Evolutionary conservation across 257 asterid genomes (phyloP), one percentile per base, ranked within the genome.

Genomic region (Lantana camara): DNA sequence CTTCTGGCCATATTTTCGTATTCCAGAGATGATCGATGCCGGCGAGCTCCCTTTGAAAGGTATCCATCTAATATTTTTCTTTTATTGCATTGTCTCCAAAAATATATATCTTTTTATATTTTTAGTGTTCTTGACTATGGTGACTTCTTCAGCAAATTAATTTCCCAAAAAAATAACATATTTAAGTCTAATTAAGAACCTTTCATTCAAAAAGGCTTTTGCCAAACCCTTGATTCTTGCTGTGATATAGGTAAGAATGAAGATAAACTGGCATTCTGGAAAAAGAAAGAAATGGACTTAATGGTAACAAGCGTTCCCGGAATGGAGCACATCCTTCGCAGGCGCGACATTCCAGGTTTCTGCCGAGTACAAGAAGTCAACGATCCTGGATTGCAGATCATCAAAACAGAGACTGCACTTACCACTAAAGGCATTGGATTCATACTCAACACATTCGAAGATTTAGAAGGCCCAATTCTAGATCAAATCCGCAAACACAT

Each of bases 381-480:
- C 0, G 82, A 79, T 32, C 24, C 77, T 17, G 61, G 21, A 2
- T 12, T 74, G 15, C 73, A 49, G 29, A 11, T 67, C 11, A 34
- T 9, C 24, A 57, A 29, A 27, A 61, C 47, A 8, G 88, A 82
- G 66, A 66, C 76, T 13, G 57, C 55, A 68, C 60, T 24, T 49
- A 68, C 55, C 11, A 49, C 76, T 6, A 21, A 73, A 19, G 88
- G 85, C 9, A 4, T 27, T 19, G 95, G 83, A 0, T 71, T 82
- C 3, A 79, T 86, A 13, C 75, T 86, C 65, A 86, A 83, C 60
- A 83, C 88, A 1, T 86, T 80, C 50, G 86, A 83, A 68, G 88
- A 81, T 20, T 37, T 86, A 24, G 95, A 86, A 47, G 77, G 75
- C 0, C 53, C 75, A 1, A 48, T 79, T 0, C 76, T 86, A 4